A percentile compares a stretch with the other conserved stretches of the same genome.
Evolutionary conservation across 202 grass and related monocot species (phyloP).

Genomic region (Setaria italica): DNA sequence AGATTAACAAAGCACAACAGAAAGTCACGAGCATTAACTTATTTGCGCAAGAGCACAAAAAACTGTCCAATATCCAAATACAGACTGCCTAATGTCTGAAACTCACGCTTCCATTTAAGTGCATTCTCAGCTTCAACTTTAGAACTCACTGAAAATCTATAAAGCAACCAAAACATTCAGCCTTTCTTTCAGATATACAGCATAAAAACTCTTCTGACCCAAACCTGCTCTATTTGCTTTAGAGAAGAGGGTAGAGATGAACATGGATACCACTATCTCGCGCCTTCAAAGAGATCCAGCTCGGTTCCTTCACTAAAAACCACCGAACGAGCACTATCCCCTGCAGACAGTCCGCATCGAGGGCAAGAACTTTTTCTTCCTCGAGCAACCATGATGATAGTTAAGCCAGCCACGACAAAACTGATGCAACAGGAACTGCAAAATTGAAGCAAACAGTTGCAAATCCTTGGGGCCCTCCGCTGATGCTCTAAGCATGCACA

Average conservation of each 20-base stretch:
- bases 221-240: conserved; percentile 51
- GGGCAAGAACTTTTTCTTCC: conserved; percentile 60
- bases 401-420: conserved; percentile 53
- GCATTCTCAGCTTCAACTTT: conserved; percentile 40
- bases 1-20: not conserved
- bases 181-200: conserved; percentile 59
- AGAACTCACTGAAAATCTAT: conserved; percentile 44
- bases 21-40: conserved; percentile 34
- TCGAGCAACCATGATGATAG: conserved; percentile 47
- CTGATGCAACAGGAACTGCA: conserved; percentile 50
- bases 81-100: conserved; percentile 23
- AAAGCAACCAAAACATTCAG: conserved; percentile 41
- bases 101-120: conserved; percentile 19
- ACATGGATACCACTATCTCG: conserved; percentile 42
- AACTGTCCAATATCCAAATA: conserved; percentile 15
- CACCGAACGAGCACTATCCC: conserved; percentile 63
- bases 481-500: conserved; percentile 54
- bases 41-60: conserved; percentile 46
- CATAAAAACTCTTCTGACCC: conserved; percentile 57
- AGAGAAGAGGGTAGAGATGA: conserved; percentile 58
- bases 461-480: conserved; percentile 40
- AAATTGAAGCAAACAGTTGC: conserved; percentile 33
- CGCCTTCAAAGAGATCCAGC: conserved; percentile 45
- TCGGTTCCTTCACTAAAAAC: conserved; percentile 73
- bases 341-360: conserved; percentile 45